phyloP scores from a whole-genome alignment of 257 asterid genomes.

The Salvia rosmarinus region DNA sequence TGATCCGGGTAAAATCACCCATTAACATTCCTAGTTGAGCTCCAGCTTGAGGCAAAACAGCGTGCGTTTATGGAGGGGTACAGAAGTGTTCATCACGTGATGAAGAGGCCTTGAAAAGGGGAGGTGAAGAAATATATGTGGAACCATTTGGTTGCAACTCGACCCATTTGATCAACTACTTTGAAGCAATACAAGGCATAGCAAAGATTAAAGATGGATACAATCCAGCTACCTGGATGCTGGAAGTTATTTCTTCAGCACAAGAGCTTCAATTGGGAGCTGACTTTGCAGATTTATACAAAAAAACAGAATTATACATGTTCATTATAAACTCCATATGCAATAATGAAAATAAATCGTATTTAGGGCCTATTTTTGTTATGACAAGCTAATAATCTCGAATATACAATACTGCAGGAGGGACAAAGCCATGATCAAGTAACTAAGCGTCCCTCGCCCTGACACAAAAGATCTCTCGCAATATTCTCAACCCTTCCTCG shows the following conservation, averaged over 20 bases:
- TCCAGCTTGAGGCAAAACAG: no score
- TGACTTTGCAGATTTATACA: constrained; percentile 52
- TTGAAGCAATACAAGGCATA: constrained; percentile 53
- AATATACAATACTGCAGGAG: constrained; percentile 46
- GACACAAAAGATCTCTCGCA: constrained; percentile 61
- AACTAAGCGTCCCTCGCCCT: constrained; percentile 66
- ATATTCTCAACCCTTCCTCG: constrained; percentile 63
- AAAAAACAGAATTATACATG: constrained; percentile 52
- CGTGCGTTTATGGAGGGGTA: no score
- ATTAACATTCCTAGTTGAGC: no score
- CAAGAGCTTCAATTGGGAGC: constrained; percentile 54
- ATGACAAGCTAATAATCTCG: not conserved
- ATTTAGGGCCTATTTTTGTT: not conserved
- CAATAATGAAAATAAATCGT: not conserved
- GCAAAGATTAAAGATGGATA: constrained; percentile 52
- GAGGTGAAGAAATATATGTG: constrained; percentile 59
- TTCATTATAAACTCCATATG: constrained; percentile 30
- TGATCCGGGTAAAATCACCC: no score
- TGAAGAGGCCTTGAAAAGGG: constrained; percentile 47
- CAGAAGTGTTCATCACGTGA: no score
- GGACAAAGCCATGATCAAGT: constrained; percentile 64
- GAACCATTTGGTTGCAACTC: constrained; percentile 60
- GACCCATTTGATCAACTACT: constrained; percentile 49
- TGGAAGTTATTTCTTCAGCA: constrained; percentile 57
- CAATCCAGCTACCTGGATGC: constrained; percentile 81